A percentile compares a stretch with the other conserved stretches of the same genome.
phyloP scores from a whole-genome alignment of 2,329 filamentous ascomycete genomes.

The Colletotrichum sp. region DNA sequence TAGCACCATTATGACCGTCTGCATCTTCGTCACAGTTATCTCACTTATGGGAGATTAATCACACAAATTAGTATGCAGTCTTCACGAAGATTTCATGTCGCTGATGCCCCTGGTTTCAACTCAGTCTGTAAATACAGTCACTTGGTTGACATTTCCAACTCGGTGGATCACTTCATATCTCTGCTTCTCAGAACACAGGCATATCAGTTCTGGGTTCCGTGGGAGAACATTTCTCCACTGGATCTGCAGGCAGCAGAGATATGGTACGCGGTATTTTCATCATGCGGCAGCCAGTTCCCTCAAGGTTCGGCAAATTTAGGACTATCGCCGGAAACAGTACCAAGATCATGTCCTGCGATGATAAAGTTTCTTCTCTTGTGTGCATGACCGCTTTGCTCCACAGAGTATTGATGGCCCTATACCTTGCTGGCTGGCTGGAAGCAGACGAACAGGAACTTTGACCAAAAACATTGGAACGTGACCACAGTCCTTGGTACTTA shows the following conservation, averaged over 20 bases:
- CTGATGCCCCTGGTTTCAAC: neutral
- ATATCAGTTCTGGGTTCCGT: neutral
- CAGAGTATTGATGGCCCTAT: neutral
- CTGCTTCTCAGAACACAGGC: neutral
- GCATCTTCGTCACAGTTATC: neutral
- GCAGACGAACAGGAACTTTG: neutral
- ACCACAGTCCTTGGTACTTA: neutral
- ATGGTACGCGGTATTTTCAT: neutral
- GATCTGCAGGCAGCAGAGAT: neutral
- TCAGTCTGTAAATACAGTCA: fast-evolving
- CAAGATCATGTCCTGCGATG: neutral
- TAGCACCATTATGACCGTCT: neutral
- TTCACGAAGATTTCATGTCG: neutral
- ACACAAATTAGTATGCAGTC: fast-evolving
- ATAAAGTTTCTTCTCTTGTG: neutral
- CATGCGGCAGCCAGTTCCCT: neutral
- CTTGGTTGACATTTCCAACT: fast-evolving
- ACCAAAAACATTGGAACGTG: neutral
- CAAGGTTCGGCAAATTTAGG: too few relatives aligned
- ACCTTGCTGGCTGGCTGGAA: neutral
- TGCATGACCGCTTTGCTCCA: neutral
- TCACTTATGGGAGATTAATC: fast-evolving
- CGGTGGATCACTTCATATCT: neutral
- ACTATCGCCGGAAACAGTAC: neutral
- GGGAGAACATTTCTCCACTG: neutral